phyloP scores from a whole-genome alignment of 352 stramenopile species.

The Phytophthora nicotianae region DNA sequence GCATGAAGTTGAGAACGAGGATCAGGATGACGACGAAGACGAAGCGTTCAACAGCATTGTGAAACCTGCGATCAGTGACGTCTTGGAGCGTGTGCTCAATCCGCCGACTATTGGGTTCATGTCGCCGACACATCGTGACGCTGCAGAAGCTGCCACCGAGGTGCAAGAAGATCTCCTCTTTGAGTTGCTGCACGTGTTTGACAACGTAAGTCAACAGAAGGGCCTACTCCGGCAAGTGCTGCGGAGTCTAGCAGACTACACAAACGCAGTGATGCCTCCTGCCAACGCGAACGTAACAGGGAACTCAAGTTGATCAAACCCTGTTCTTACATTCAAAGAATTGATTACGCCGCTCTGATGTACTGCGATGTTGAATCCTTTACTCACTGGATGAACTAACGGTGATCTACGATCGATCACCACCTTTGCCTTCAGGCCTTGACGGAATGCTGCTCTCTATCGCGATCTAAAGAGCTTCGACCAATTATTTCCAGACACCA shows the following conservation, averaged over 20 bases:
- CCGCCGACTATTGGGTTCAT: slow-evolving; percentile 23
- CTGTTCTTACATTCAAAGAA: slow-evolving; percentile 9
- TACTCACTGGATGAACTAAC: slow-evolving; percentile 25
- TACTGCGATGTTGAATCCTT: slow-evolving; percentile 3
- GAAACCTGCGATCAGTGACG: slow-evolving; percentile 82
- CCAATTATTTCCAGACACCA: slow-evolving; percentile 39
- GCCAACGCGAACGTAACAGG: slow-evolving; percentile 17
- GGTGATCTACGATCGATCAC: slow-evolving; percentile 44
- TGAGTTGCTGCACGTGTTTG: slow-evolving; percentile 79
- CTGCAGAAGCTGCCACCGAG: slow-evolving; percentile 44
- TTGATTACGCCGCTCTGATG: slow-evolving; percentile 9
- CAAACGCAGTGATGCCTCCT: slow-evolving; percentile 25
- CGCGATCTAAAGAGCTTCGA: slow-evolving; percentile 23
- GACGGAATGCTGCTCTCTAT: slow-evolving; percentile 3
- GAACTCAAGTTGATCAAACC: slow-evolving; percentile 1
- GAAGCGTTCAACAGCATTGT: slow-evolving; percentile 69
- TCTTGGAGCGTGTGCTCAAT: slow-evolving; percentile 58
- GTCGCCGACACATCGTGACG: slow-evolving; percentile 25
- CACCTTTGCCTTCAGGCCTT: slow-evolving; percentile 7
- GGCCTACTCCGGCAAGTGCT: slow-evolving; percentile 72
- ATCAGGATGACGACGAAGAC: slow-evolving; percentile 47
- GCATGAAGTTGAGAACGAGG: slow-evolving; percentile 31
- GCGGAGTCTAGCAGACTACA: slow-evolving; percentile 53
- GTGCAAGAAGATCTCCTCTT: slow-evolving; percentile 74
- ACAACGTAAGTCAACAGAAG: slow-evolving; percentile 71